Percentiles rank a stretch among this genome's conserved stretches.
These are phyloP conservation scores for Xylariaceae sp. DNA, from an alignment of 2,329 filamentous ascomycete genomes.

Conservation along the genomic window DNA sequence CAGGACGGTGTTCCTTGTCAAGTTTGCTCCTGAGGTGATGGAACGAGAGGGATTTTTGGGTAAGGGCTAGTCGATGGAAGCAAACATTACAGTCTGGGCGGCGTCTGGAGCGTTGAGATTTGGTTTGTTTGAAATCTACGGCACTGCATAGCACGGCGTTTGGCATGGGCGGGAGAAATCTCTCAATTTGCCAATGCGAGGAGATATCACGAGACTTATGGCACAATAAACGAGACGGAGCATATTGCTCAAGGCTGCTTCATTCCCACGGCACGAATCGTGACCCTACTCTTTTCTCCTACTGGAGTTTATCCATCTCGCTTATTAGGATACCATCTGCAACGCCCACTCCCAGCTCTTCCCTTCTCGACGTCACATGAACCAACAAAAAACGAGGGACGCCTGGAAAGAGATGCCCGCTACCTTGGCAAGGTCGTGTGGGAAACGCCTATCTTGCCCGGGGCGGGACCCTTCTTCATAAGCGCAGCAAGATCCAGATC, in stretches of 20 bases:
- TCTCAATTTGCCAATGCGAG: too few relatives aligned
- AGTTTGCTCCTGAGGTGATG: slow-evolving; percentile 86
- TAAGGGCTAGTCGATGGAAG: slow-evolving; percentile 38
- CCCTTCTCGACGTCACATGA: too few relatives aligned
- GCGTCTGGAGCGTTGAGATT: slow-evolving; percentile 10
- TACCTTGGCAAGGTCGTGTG: slow-evolving; percentile 26
- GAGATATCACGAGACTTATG: not conserved
- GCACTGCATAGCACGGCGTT: slow-evolving; percentile 24
- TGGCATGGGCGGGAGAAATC: too few relatives aligned
- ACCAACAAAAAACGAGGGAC: too few relatives aligned
- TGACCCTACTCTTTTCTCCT: too few relatives aligned
- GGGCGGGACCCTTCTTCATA: slow-evolving; percentile 55
- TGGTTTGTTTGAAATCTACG: not conserved
- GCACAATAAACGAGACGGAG: too few relatives aligned
- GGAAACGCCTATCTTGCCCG: slow-evolving; percentile 9
- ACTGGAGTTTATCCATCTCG: too few relatives aligned
- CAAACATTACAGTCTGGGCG: slow-evolving; percentile 2
- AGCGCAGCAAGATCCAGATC: slow-evolving; percentile 70
- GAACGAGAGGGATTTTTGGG: slow-evolving; percentile 83
- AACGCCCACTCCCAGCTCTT: too few relatives aligned
- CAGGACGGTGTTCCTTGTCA: slow-evolving; percentile 91
- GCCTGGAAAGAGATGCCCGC: too few relatives aligned
- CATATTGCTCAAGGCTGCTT: too few relatives aligned
- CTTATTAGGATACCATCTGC: too few relatives aligned
- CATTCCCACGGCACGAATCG: too few relatives aligned